These are phyloP conservation scores for Cladosporium sp. DNA, from an alignment of 2,329 filamentous ascomycete species.

Conservation along the genomic window DNA sequence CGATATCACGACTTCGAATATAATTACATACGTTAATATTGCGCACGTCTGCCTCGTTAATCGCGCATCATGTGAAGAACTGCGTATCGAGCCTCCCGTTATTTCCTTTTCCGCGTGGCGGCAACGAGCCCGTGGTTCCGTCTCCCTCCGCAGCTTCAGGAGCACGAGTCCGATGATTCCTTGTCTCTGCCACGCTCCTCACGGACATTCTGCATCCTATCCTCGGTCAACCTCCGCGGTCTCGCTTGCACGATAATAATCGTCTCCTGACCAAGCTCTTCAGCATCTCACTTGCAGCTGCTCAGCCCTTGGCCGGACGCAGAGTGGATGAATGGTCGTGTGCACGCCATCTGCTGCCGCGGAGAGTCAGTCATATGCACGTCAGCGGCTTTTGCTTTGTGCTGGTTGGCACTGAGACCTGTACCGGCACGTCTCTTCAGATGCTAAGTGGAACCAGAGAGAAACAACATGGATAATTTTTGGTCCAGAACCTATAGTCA, in stretches of 20 bases:
- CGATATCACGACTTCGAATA: background rate
- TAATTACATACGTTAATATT: background rate
- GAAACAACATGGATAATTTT: rapidly evolving
- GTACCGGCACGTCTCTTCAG: background rate
- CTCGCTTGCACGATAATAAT: background rate
- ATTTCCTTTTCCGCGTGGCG: background rate
- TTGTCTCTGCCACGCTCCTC: background rate
- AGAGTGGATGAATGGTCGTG: background rate
- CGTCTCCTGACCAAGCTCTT: background rate
- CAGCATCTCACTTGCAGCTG: background rate
- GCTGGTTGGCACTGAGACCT: background rate
- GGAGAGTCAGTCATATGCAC: background rate
- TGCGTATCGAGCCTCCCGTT: background rate
- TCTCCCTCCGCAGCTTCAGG: conserved; percentile 1
- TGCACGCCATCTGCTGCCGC: background rate
- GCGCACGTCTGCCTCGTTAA: background rate
- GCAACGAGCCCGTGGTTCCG: background rate
- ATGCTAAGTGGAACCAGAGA: background rate
- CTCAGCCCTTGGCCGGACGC: background rate
- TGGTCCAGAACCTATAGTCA: background rate
- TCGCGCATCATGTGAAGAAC: conserved; percentile 1
- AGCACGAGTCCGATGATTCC: background rate
- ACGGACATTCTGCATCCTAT: background rate
- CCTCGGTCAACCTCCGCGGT: conserved; percentile 1
- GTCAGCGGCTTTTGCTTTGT: conserved; percentile 2